Evolutionary conservation across 2,329 filamentous ascomycete genomes (phyloP).

Genomic region (Fusarium papillatum): DNA sequence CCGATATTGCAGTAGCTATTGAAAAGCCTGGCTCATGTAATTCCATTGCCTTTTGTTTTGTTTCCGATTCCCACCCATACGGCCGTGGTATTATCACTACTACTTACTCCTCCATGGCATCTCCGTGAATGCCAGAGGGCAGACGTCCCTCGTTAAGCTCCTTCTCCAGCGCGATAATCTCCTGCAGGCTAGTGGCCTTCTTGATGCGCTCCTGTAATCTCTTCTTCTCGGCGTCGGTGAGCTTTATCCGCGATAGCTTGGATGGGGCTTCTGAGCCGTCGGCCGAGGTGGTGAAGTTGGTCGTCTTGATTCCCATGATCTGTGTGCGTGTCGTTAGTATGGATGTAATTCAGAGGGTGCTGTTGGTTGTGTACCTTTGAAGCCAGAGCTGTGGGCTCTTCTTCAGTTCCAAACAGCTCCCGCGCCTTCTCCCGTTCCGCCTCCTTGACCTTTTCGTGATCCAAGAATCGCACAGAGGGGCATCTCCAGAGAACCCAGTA

Average conservation of each 20-base stretch:
- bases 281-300: constrained; percentile 73
- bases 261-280: constrained; percentile 61
- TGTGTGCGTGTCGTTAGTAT: constrained; percentile 46
- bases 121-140: constrained; percentile 74
- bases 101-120: constrained; percentile 71
- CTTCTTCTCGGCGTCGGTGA: constrained; percentile 91
- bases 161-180: constrained; percentile 92
- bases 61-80: constrained; percentile 19
- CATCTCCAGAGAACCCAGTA: constrained; percentile 92
- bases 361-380: constrained; percentile 65
- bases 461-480: constrained; percentile 88
- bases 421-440: constrained; percentile 82
- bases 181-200: constrained; percentile 89
- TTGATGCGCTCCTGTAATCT: constrained; percentile 88
- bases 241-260: constrained; percentile 82
- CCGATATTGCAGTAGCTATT: neutral
- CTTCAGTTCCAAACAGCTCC: constrained; percentile 85
- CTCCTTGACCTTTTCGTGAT: constrained; percentile 93
- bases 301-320: constrained; percentile 90
- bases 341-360: too few species aligned
- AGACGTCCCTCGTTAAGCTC: constrained; percentile 91
- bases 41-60: constrained; percentile 23
- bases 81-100: constrained; percentile 48
- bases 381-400: constrained; percentile 85
- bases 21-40: constrained; percentile 13